Conservation (phyloP, 306 rosid genomes). For the Quercus rubra region DNA sequence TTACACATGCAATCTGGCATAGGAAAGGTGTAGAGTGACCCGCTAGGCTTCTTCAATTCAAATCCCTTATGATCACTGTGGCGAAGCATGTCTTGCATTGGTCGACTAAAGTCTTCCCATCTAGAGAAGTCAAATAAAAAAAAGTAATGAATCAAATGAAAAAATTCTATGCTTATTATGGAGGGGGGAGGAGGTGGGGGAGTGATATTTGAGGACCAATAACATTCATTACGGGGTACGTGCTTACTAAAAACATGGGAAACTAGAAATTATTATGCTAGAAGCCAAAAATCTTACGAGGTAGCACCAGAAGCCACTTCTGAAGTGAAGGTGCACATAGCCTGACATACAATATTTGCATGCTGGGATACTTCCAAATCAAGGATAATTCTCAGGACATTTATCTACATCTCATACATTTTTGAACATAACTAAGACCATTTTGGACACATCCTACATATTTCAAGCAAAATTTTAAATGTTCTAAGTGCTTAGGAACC, state of each 20-base stretch:
- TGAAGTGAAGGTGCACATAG: background rate
- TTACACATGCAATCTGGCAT: slow-evolving; percentile 97
- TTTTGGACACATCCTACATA: background rate
- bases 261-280: background rate
- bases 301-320: background rate
- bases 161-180: background rate
- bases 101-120: slow-evolving; percentile 67
- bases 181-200: background rate
- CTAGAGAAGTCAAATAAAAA: slow-evolving; percentile 28
- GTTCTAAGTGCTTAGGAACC: background rate
- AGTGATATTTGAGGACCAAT: background rate
- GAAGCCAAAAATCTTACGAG: background rate
- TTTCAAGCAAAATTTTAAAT: background rate
- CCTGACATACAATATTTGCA: background rate
- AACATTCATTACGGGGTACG: background rate
- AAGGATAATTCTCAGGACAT: background rate
- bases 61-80: slow-evolving; percentile 75
- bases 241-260: background rate
- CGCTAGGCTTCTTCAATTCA: slow-evolving; percentile 71
- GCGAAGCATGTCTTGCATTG: slow-evolving; percentile 78
- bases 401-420: background rate
- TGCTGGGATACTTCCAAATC: background rate
- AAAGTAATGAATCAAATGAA: background rate
- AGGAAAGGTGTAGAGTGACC: slow-evolving; percentile 81
- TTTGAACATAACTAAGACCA: background rate